Base-by-base conservation (phyloP, 1,284 basidiomycete genomes). In the Cryptococcus hybrid region DNA sequence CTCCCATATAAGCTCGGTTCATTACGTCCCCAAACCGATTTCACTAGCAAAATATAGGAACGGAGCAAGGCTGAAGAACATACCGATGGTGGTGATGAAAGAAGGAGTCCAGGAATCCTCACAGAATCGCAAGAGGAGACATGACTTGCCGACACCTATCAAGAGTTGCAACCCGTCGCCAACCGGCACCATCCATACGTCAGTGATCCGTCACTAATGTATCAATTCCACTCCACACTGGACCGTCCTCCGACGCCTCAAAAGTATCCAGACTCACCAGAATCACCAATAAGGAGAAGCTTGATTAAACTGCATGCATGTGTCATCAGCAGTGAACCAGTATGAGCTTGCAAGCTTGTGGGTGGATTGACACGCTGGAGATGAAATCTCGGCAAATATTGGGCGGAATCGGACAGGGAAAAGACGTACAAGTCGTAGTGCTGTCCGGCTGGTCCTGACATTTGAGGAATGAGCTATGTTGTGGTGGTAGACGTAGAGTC, bases 101-200 rank as follows among this genome's bases (percentile, higher is more conserved):
- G 92, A 95, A 36, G 95, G 95, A 39, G 96, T 99, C 94, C 95
- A 99, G 64, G 95, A 92, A 79, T 99, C 96, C 81, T 99, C 96
- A 78, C 95, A 99, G 86, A 99, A 99, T 64, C 96, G 90, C 59
- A 99, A 85, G 57, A 99, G 84, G 13, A 99, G 84, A 83, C 96
- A 99, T 52, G 95, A 99, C 82, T 99, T 99, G 67, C 96, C 96
- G 68, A 99, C 92, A 80, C 92, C 91, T 93, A 64, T 24, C 24
- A 15, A 24, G 38, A 12, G 9, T 42, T 42, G 40, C 51, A 43
- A 39, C 24, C 53, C 45, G 47, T n/a, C 13, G 7, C 24, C 35
- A 12, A 9, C n/a, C n/a, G n/a, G 40, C 11, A 9, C 40, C 37
- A 13, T 47, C 7, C 24, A 24, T 24, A 24, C 24, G 24, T 24